Conservation (phyloP, 169 alveolate genomes). For the Fabrea salina region DNA sequence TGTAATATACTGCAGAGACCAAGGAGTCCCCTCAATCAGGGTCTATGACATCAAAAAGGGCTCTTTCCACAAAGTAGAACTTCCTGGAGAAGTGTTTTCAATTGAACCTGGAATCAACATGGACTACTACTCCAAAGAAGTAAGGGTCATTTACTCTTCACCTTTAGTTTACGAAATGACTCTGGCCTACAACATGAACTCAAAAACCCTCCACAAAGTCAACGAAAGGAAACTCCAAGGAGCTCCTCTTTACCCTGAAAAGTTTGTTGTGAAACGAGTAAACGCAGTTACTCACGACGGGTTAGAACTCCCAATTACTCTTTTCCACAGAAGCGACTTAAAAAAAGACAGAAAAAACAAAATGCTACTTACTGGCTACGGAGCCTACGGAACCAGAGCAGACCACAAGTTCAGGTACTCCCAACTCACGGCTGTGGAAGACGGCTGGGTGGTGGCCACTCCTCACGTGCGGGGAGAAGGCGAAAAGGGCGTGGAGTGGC, state of each 20-base stretch:
- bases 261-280: conserved; percentile 2
- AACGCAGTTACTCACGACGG: conserved; percentile 66
- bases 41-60: conserved; percentile 40
- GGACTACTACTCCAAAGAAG: conserved; percentile 12
- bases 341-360: conserved; percentile 54
- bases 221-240: conserved; percentile 48
- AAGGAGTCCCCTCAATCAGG: conserved; percentile 46
- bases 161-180: conserved; percentile 57
- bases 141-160: conserved; percentile 30
- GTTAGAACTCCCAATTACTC: conserved; percentile 58
- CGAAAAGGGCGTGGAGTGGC: conserved; percentile 76
- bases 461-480: conserved; percentile 83
- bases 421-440: conserved; percentile 66
- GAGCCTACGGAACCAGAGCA: conserved; percentile 69
- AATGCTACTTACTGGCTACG: conserved; percentile 63
- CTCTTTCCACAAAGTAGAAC: not conserved
- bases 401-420: conserved; percentile 37
- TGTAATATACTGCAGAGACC: conserved; percentile 51
- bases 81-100: not conserved
- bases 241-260: not conserved
- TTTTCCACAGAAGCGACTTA: conserved; percentile 36
- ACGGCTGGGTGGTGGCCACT: conserved; percentile 68
- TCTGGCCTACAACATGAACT: conserved; percentile 40
- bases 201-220: conserved; percentile 10
- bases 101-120: not conserved